Percentiles rank a stretch among this genome's conserved stretches.
Evolutionary conservation across 1,139 yeast genomes (phyloP).

Genomic region (Yarrowia galli): DNA sequence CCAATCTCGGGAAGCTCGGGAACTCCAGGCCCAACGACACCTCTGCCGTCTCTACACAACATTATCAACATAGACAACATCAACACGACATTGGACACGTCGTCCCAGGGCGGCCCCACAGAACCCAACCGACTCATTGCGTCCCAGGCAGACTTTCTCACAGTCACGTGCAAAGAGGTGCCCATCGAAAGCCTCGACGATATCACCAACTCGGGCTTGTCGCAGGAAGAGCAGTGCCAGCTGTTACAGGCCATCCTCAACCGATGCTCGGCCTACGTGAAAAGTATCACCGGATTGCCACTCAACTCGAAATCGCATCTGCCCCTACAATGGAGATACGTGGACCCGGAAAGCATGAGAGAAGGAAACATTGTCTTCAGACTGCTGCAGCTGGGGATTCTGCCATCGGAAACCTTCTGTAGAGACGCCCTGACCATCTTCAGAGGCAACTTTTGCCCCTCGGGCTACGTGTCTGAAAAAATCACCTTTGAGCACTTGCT

Average conservation of each 20-base stretch:
- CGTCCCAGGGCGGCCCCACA: neutral
- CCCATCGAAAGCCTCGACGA: constrained; percentile 26
- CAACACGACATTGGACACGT: constrained; percentile 6
- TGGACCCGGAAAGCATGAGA: constrained; percentile 3
- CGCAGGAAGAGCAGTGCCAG: constrained; percentile 32
- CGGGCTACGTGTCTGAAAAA: constrained; percentile 14
- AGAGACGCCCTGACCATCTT: constrained; percentile 14
- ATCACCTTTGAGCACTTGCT: constrained; percentile 15
- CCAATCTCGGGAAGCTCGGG: neutral
- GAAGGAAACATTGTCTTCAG: constrained; percentile 22
- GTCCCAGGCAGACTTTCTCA: constrained; percentile 20
- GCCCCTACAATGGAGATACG: constrained; percentile 26
- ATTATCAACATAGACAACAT: constrained; percentile 14
- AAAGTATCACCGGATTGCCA: constrained; percentile 26
- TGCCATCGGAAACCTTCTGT: constrained; percentile 17
- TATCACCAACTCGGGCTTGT: constrained; percentile 18
- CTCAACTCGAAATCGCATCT: constrained; percentile 18
- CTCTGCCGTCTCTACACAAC: neutral
- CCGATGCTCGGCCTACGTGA: constrained; percentile 23
- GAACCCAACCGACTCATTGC: constrained; percentile 6
- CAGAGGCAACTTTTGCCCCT: constrained; percentile 18
- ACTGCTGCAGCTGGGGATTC: constrained; percentile 10
- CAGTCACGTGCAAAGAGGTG: constrained; percentile 27
- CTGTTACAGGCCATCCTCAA: constrained; percentile 17
- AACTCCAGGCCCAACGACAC: neutral